These are phyloP conservation scores for Schizonepeta tenuifolia DNA, from an alignment of 257 asterid genomes.

Conservation along the genomic window DNA sequence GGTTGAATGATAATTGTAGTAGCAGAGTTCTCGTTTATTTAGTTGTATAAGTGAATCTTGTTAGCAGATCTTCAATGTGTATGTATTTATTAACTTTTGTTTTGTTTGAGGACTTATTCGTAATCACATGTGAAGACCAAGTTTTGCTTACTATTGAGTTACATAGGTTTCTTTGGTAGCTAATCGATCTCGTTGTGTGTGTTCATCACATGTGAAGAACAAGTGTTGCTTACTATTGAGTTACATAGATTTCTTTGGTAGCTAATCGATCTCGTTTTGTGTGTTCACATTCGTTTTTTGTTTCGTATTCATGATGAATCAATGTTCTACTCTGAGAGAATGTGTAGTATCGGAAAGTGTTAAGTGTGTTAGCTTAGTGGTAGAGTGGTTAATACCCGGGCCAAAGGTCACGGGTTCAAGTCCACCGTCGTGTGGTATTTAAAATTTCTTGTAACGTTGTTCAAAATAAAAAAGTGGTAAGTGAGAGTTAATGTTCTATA, in stretches of 20 bases:
- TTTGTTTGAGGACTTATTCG: not conserved
- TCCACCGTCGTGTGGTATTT: too few relatives aligned
- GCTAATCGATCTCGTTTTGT: slow-evolving; percentile 1
- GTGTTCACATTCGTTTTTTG: not conserved
- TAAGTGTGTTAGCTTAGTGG: too few relatives aligned
- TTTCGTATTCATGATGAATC: not conserved
- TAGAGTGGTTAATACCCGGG: too few relatives aligned
- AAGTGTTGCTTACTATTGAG: not conserved
- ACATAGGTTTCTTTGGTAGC: not conserved
- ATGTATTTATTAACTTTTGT: slow-evolving; percentile 23
- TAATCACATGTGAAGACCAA: not conserved
- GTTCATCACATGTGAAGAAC: slow-evolving; percentile 2
- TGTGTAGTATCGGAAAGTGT: slow-evolving; percentile 7
- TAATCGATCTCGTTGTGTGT: slow-evolving; percentile 1
- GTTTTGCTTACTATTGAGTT: slow-evolving; percentile 2
- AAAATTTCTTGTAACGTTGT: too few relatives aligned
- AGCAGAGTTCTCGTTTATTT: slow-evolving; percentile 1
- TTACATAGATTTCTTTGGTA: slow-evolving; percentile 2
- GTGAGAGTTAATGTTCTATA: not conserved
- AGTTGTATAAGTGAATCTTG: slow-evolving; percentile 2
- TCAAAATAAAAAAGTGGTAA: too few relatives aligned
- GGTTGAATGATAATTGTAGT: slow-evolving; percentile 15
- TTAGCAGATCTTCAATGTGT: slow-evolving; percentile 32
- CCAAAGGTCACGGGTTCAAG: too few relatives aligned
- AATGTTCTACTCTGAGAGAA: not conserved